Evolutionary conservation across 2,329 filamentous ascomycete genomes (phyloP).

Genomic region (Pseudocercospora pini-densiflorae): DNA sequence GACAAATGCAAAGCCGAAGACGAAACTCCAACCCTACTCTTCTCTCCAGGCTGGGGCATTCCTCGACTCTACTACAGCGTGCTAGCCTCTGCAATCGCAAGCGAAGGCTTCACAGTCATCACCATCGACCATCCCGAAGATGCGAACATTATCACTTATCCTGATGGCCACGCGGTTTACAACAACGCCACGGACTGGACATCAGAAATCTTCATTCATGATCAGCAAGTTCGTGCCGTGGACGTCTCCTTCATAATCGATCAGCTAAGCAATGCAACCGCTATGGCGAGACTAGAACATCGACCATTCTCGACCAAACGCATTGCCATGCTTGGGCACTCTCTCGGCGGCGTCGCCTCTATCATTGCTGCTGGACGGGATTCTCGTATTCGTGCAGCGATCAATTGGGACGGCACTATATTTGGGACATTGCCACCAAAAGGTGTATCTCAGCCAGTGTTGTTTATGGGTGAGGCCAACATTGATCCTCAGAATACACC

Average conservation of each 20-base stretch:
- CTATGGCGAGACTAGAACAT: conserved; percentile 4
- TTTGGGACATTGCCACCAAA: conserved; percentile 25
- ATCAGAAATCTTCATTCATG: neutral
- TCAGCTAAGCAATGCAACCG: conserved; percentile 32
- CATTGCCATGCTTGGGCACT: conserved; percentile 31
- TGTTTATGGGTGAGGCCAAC: conserved; percentile 27
- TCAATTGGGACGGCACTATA: conserved; percentile 31
- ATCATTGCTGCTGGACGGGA: conserved; percentile 25
- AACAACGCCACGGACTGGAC: conserved; percentile 28
- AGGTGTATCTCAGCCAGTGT: conserved; percentile 31
- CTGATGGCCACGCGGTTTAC: conserved; percentile 45
- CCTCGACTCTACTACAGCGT: conserved; percentile 51
- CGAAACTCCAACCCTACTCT: conserved; percentile 40
- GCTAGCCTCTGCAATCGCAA: conserved; percentile 52
- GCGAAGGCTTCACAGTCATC: conserved; percentile 53
- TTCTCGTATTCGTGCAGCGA: conserved; percentile 29
- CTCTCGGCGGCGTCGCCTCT: conserved; percentile 32
- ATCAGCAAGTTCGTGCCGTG: conserved; percentile 21
- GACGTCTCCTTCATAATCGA: conserved; percentile 48
- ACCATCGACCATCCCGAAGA: conserved; percentile 58
- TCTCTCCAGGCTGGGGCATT: conserved; percentile 53
- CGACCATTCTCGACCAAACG: neutral
- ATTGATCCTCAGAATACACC: conserved; percentile 13
- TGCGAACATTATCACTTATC: conserved; percentile 52
- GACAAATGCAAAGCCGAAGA: neutral